Base-by-base conservation (phyloP, 2,329 filamentous ascomycete genomes). In the Sphaerulina vaccinii region DNA sequence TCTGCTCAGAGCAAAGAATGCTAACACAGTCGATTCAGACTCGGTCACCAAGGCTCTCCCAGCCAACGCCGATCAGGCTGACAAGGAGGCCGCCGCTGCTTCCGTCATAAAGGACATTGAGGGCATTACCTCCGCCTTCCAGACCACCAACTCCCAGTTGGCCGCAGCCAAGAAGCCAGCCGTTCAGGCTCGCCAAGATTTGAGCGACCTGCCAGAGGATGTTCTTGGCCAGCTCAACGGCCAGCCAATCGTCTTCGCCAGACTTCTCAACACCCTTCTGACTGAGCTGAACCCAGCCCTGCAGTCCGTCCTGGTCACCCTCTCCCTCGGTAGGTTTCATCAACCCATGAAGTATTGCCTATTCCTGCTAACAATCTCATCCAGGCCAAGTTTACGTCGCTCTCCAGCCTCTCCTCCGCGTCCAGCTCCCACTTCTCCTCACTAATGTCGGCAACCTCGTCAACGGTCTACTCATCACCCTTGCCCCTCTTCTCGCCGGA, bases 161-260 rank as follows among this genome's bases (percentile, higher is more conserved):
- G 32, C 5, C 5, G 5, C 32, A 6, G 32, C 32, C 5, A 5
- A 35, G 32, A 35, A 35, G 32, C 32, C 32, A 35, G 5, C 32
- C 32, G 13, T 35, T n/a, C 32, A 35, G 32, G 32, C 32, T 35
- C 32, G 32, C 32, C 32, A 35, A 15, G 32, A 35, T 35, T 15
- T 35, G 6, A 35, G 32, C 13, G 32, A 35, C 13, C 13, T 35
- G 6, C 32, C 32, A 35, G 32, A 35, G 32, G 32, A 35, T 35
- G 51, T 54, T n/a, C 46, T 54, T 6, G 51, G 51, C 9, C 51
- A 54, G 27, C 51, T 54, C 19, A 44, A 54, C 21, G 51, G 51
- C 18, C 32, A 44, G 13, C 51, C 51, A 24, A 54, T 54, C 8
- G 27, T 50, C 22, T 36, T 54, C 15, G 51, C 51, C 40, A 35